A percentile compares a stretch with the other conserved stretches of the same genome.
Conservation (phyloP, 768 basidiomycete genomes). For the Auriscalpium vulgare region DNA sequence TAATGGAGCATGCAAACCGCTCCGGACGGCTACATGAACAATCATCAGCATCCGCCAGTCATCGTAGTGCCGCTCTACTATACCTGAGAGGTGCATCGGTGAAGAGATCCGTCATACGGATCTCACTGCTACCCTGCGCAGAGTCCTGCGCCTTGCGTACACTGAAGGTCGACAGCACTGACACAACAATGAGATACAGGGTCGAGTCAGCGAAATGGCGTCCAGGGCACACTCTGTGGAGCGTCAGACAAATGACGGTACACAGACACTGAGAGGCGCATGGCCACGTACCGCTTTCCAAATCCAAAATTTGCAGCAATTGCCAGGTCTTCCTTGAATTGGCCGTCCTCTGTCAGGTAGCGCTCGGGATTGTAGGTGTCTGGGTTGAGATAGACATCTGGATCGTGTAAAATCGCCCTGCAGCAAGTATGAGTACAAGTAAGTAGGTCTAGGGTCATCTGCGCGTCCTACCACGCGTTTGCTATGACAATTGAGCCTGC, state of each 20-base stretch:
- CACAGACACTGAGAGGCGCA: no score
- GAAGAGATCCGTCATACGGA: neutral
- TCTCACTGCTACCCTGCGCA: neutral
- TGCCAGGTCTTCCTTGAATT: neutral
- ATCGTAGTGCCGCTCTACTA: no score
- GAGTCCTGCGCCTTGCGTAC: neutral
- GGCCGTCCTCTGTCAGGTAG: constrained; percentile 7
- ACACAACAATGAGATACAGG: constrained; percentile 9
- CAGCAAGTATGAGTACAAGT: neutral
- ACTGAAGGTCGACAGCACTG: constrained; percentile 3
- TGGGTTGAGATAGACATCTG: constrained; percentile 20
- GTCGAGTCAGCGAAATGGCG: constrained; percentile 13
- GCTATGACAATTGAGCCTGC: constrained; percentile 13
- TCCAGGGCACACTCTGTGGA: constrained; percentile 10
- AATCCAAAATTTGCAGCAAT: constrained; percentile 5
- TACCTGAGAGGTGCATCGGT: neutral
- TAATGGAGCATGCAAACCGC: no score
- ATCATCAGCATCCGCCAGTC: no score
- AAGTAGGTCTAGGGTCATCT: neutral
- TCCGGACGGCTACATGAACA: no score
- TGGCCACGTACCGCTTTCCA: neutral
- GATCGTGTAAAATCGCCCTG: constrained; percentile 16
- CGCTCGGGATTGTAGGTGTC: constrained; percentile 22
- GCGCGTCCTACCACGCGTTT: constrained; percentile 17
- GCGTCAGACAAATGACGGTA: no score